Percentiles rank a stretch among this genome's conserved stretches.
These are phyloP conservation scores for Penicillium occitanis DNA, from an alignment of 2,329 filamentous ascomycete species.

Conservation along the genomic window DNA sequence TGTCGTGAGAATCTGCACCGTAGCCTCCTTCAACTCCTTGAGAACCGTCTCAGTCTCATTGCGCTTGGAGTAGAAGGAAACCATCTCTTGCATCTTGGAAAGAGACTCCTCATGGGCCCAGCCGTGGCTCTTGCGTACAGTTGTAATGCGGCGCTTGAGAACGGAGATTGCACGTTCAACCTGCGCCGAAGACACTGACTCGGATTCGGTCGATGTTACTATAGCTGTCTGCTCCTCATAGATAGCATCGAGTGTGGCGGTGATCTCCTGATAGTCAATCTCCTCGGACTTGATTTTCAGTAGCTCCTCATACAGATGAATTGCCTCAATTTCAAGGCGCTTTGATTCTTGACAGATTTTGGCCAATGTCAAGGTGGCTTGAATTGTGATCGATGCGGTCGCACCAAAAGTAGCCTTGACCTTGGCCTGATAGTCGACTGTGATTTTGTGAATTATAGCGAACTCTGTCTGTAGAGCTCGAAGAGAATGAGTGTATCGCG, in stretches of 20 bases:
- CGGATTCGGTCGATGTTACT: constrained; percentile 24
- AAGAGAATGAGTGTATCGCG: constrained; percentile 39
- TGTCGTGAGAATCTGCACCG: constrained; percentile 35
- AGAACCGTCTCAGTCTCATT: constrained; percentile 33
- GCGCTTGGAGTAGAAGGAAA: constrained; percentile 37
- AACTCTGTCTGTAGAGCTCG: constrained; percentile 36
- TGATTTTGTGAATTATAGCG: constrained; percentile 35
- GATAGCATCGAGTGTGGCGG: constrained; percentile 36
- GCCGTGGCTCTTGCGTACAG: constrained; percentile 35
- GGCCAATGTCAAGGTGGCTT: constrained; percentile 38
- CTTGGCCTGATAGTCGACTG: constrained; percentile 36
- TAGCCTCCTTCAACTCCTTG: constrained; percentile 36
- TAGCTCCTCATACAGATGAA: constrained; percentile 40
- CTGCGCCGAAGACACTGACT: constrained; percentile 31
- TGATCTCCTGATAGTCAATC: constrained; percentile 37
- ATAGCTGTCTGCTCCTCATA: constrained; percentile 39
- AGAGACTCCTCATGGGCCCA: constrained; percentile 45
- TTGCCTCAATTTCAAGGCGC: constrained; percentile 37
- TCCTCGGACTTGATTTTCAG: constrained; percentile 34
- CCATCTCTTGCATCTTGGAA: constrained; percentile 38
- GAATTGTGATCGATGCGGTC: constrained; percentile 38
- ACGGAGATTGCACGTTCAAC: constrained; percentile 34
- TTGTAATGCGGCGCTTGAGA: constrained; percentile 32
- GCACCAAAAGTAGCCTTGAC: constrained; percentile 38
- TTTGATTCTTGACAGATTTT: constrained; percentile 42